Evolutionary conservation across 2,329 filamentous ascomycete genomes (phyloP).

Genomic region (Fusarium bulbicola): DNA sequence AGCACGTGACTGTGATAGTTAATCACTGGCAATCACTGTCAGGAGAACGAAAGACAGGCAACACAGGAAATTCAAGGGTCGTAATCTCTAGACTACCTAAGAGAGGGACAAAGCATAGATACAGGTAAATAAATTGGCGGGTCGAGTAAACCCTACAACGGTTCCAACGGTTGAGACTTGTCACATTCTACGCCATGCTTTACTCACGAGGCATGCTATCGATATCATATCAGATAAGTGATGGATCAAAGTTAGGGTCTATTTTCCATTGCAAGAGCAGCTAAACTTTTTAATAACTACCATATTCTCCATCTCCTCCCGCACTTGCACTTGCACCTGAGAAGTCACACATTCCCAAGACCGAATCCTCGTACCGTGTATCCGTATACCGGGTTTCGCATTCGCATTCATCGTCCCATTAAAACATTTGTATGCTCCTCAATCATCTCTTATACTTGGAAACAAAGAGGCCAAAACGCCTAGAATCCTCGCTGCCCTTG

Average conservation of each 20-base stretch:
- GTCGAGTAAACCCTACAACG: background rate
- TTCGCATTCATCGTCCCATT: conserved; percentile 24
- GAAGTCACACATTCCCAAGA: background rate
- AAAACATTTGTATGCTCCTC: conserved; percentile 28
- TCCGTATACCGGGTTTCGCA: conserved; percentile 11
- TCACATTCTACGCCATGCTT: background rate
- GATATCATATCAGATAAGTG: background rate
- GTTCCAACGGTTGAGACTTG: background rate
- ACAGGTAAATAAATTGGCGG: background rate
- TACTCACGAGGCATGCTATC: background rate
- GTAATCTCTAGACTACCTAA: no score
- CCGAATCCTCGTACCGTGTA: background rate
- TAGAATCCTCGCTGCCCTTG: conserved; percentile 30
- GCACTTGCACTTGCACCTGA: background rate
- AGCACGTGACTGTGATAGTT: conserved; percentile 7
- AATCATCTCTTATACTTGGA: conserved; percentile 14
- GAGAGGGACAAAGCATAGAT: background rate
- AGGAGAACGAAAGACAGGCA: background rate
- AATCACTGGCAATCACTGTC: background rate
- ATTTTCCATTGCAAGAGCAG: conserved; percentile 38
- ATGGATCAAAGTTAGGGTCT: conserved; percentile 22
- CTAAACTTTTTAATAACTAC: conserved; percentile 40
- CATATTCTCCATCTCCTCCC: conserved; percentile 20
- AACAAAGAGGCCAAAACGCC: conserved; percentile 38
- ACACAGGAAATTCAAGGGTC: background rate